phyloP scores from a whole-genome alignment of 2,329 filamentous ascomycete genomes.

The Lasiodiplodia citricola region DNA sequence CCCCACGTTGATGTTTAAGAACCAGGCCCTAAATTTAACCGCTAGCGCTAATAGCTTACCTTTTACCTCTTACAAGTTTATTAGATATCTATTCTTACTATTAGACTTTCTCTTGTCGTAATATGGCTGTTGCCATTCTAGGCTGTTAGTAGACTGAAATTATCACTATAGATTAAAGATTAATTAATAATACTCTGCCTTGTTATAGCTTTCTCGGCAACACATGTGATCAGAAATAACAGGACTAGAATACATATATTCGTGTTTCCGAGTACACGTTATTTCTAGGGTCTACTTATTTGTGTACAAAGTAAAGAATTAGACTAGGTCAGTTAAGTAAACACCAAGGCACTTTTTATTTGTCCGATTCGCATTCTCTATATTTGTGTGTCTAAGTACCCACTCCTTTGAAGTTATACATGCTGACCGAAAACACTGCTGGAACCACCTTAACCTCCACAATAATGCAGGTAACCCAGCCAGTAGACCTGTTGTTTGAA shows the following conservation, averaged over 20 bases:
- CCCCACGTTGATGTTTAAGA: too few relatives aligned
- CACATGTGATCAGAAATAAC: neutral
- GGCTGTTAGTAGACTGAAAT: too few relatives aligned
- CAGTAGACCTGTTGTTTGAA: neutral
- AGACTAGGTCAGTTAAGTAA: neutral
- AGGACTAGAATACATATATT: neutral
- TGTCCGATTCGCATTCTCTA: neutral
- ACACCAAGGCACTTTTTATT: neutral
- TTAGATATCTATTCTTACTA: too few relatives aligned
- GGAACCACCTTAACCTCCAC: neutral
- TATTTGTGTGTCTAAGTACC: neutral
- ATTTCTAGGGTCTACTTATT: neutral
- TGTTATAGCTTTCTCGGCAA: neutral
- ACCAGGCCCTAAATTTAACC: too few relatives aligned
- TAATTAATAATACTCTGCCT: neutral
- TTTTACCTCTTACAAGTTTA: too few relatives aligned
- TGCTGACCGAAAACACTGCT: neutral
- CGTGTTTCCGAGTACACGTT: neutral
- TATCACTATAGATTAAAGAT: neutral
- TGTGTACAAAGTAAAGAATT: neutral
- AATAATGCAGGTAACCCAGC: neutral
- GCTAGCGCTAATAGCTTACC: too few relatives aligned
- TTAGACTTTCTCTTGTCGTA: too few relatives aligned
- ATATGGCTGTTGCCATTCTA: too few relatives aligned
- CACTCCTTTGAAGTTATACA: neutral